Evolutionary conservation across 2,329 filamentous ascomycete species (phyloP), one percentile per base, ranked within the genome.

Genomic region (Epicoccum nigrum): DNA sequence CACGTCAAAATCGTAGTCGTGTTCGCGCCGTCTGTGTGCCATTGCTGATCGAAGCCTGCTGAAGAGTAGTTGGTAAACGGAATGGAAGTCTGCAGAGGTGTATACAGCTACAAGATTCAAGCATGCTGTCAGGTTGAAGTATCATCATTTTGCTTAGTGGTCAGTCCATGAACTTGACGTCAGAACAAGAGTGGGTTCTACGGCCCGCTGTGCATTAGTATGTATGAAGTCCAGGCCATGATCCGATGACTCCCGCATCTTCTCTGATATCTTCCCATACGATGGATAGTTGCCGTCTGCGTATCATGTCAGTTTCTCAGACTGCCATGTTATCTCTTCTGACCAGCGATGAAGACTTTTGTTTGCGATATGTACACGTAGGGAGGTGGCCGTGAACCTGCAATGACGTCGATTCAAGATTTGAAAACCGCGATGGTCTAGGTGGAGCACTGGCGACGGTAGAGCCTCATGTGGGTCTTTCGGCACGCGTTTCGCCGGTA

Each of bases 1-100:
- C n/a, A 51, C 37, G 3, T 51, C 23, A 19, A 51, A 45, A 20
- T 51, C 48, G 5, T 51, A 45, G 17, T 51, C 48, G n/a, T 42
- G 48, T 45, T 51, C 48, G 28, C 33, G 41, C 4, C 41, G 28
- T 41, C 45, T 51, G 23, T 40, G 35, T 19, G 48, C 41, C 48
- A 51, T 45, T 15, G 21, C 16, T 23, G 9, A 16, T 25, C 15
- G 32, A 19, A 17, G 4, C 15, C 15, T 7, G 30, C n/a, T 15
- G 11, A 25, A 6, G 6, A 25, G 28, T 6, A 6, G 7, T 19
- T 34, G 15, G 17, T 34, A 3, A 17, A 17, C 15, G 15, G 4
- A 7, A 4, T 19, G 7, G 8, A 7, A 34, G 8, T 17, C 12
- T 17, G 7, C 15, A 17, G 2, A 34, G 15, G 4, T 17, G 3